These are phyloP conservation scores for Talaromyces sp. DNA, from an alignment of 2,329 filamentous ascomycete genomes.

Conservation along the genomic window DNA sequence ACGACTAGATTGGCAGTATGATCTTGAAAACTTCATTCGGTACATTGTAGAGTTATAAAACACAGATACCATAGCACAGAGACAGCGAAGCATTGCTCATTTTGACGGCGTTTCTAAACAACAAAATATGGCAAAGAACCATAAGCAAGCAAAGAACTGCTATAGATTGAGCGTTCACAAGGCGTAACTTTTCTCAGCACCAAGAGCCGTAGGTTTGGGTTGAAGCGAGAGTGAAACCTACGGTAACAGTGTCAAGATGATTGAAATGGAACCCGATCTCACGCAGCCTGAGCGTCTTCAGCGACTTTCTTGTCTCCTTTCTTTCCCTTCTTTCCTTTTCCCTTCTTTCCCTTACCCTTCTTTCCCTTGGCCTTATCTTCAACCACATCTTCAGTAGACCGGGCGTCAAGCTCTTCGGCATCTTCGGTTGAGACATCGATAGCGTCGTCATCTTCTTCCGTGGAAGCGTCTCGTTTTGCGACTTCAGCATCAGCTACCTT, in stretches of 20 bases:
- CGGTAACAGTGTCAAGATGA: background rate
- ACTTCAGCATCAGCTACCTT: background rate
- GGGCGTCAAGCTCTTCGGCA: background rate
- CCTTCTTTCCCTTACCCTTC: background rate
- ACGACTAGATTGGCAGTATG: background rate
- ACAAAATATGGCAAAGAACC: background rate
- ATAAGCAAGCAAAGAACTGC: background rate
- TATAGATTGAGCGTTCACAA: background rate
- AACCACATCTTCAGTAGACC: background rate
- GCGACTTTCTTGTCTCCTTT: background rate
- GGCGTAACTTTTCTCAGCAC: background rate
- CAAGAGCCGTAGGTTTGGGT: background rate
- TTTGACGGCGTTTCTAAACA: background rate
- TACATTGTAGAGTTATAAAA: background rate
- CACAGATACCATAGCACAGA: background rate
- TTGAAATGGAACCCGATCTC: background rate
- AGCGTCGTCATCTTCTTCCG: background rate
- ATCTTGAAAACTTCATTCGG: background rate
- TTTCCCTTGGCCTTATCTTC: background rate
- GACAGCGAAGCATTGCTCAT: background rate
- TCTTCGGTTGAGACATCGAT: background rate
- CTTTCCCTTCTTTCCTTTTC: background rate
- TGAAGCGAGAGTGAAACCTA: background rate
- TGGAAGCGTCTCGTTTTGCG: background rate
- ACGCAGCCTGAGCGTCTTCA: background rate